A percentile compares a stretch with the other conserved stretches of the same genome.
Conservation (phyloP, 2,329 filamentous ascomycete species). For the Trichoderma sp. region DNA sequence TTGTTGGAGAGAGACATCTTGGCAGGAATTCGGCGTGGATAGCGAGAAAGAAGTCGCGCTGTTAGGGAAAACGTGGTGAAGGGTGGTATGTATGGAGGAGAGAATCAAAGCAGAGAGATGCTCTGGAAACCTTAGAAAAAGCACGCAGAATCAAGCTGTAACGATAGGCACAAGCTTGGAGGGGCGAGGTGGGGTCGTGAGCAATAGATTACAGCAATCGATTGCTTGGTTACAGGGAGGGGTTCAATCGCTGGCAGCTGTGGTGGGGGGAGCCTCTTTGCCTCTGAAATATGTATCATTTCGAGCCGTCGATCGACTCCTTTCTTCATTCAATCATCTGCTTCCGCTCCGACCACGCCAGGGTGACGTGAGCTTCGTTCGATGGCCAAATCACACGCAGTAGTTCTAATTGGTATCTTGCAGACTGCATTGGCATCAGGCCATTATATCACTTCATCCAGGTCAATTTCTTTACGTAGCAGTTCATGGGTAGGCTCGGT, state of each 20-base stretch:
- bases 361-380: constrained; percentile 24
- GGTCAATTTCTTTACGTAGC: background rate
- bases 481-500: background rate
- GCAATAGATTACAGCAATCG: constrained; percentile 25
- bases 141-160: constrained; percentile 28
- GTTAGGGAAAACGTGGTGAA: constrained; percentile 23
- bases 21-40: constrained; percentile 30
- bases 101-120: background rate
- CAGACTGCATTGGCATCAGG: background rate
- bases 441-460: constrained; percentile 16
- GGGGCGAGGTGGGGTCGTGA: constrained; percentile 21
- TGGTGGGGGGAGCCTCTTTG: constrained; percentile 12
- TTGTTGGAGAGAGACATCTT: constrained; percentile 98
- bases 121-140: constrained; percentile 26
- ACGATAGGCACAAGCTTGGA: constrained; percentile 32
- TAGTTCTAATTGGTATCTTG: background rate
- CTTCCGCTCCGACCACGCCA: constrained; percentile 21
- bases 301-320: background rate
- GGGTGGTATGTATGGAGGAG: background rate
- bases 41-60: constrained; percentile 21
- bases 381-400: constrained; percentile 20
- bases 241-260: background rate
- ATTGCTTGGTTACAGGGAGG: constrained; percentile 16
- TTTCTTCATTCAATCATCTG: background rate
- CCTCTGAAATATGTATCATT: too few species aligned